phyloP scores from a whole-genome alignment of 257 asterid genomes.

The Nicotiana benthamiana region DNA sequence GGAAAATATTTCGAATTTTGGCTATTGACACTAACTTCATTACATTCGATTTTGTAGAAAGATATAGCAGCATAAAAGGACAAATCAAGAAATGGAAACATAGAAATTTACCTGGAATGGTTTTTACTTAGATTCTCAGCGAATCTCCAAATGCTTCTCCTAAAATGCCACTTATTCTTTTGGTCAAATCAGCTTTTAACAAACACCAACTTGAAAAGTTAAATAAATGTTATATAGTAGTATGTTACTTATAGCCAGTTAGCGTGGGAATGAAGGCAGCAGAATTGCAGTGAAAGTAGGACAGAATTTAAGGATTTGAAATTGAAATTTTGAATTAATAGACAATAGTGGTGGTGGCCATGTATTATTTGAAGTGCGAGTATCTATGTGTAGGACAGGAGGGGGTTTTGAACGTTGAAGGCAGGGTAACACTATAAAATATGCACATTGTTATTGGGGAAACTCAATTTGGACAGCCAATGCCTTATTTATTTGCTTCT shows the following conservation, averaged over 20 bases:
- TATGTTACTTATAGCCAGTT: too few species aligned
- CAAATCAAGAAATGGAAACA: neutral
- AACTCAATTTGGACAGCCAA: neutral
- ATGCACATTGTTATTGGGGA: neutral
- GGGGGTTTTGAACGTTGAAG: neutral
- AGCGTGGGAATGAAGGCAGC: too few species aligned
- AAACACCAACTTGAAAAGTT: too few species aligned
- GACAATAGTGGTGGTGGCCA: too few species aligned
- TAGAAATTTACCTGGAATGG: neutral
- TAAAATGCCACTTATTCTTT: neutral
- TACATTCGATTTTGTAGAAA: too few species aligned
- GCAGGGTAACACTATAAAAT: neutral
- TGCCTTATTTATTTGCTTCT: neutral
- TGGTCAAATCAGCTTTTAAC: too few species aligned
- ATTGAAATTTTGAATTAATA: neutral
- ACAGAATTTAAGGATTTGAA: neutral
- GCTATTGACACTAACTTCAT: neutral
- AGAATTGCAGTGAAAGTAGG: too few species aligned
- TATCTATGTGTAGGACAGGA: neutral
- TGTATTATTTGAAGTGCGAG: neutral
- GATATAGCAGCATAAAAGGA: neutral
- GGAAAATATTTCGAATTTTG: too few species aligned
- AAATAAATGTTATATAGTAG: too few species aligned
- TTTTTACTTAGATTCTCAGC: neutral
- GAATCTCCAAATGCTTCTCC: neutral